phyloP scores from a whole-genome alignment of 1,284 basidiomycete species.

The Malassezia sympodialis region DNA sequence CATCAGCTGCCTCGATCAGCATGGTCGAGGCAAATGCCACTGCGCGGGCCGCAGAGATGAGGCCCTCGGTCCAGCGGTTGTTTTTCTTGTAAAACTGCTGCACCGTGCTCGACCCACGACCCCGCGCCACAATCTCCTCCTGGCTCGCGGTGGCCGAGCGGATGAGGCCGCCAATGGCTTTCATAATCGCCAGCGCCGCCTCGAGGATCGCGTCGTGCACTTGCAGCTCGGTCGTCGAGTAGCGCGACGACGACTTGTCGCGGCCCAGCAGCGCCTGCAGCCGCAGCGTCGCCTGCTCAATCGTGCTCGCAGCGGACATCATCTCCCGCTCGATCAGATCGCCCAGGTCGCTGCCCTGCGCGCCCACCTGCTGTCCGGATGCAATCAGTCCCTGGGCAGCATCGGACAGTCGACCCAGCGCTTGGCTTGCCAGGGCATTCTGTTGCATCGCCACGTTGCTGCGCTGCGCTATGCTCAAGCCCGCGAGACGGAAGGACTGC shows the following conservation, averaged over 20 bases:
- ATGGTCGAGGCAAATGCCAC: conserved; percentile 95
- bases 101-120: conserved; percentile 72
- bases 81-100: conserved; percentile 99
- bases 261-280: conserved; percentile 80
- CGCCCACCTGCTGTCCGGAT: conserved; percentile 67
- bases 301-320: conserved; percentile 81
- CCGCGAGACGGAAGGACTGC: conserved; percentile 77
- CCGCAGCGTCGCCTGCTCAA: conserved; percentile 81
- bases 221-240: conserved; percentile 80
- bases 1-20: conserved; percentile 94
- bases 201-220: conserved; percentile 96
- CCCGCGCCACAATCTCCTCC: conserved; percentile 92
- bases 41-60: conserved; percentile 93
- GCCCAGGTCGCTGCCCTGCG: conserved; percentile 83
- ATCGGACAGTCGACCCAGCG: conserved; percentile 75
- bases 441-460: conserved; percentile 81
- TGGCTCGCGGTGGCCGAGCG: conserved; percentile 93
- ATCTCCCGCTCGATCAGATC: conserved; percentile 96
- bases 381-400: conserved; percentile 76
- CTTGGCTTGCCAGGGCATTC: conserved; percentile 70
- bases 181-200: conserved; percentile 86
- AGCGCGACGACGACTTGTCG: conserved; percentile 70
- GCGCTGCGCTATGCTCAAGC: conserved; percentile 56
- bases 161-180: conserved; percentile 86
- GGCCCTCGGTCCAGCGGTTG: conserved; percentile 98